A percentile compares a stretch with the other conserved stretches of the same genome.
Evolutionary conservation across 73 alveolate species (phyloP).

Genomic region (Uronychia binucleata): DNA sequence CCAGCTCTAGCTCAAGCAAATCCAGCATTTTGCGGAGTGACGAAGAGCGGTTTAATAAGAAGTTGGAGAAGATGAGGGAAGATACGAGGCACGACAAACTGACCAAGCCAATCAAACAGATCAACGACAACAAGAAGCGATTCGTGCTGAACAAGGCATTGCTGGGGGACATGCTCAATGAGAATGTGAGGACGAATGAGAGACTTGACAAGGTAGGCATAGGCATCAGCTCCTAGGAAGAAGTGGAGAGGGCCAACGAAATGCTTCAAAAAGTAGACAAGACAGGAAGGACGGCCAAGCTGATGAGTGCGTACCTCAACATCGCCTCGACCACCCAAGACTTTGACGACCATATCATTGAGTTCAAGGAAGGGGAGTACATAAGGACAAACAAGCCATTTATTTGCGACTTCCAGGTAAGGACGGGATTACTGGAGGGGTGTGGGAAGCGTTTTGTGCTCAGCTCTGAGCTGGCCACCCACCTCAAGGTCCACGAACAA

Average conservation of each 20-base stretch:
- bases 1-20: not conserved
- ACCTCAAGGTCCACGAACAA: not conserved
- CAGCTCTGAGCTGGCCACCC: not conserved
- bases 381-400: not conserved
- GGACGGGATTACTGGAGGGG: not conserved
- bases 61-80: conserved; percentile 2
- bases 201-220: not conserved
- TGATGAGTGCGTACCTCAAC: not conserved
- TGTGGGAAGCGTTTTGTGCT: not conserved
- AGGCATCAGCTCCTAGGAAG: not conserved
- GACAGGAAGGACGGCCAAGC: not conserved
- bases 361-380: not conserved
- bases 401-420: not conserved
- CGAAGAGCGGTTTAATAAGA: not conserved
- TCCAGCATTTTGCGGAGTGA: not conserved
- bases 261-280: not conserved
- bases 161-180: conserved; percentile 1
- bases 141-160: not conserved
- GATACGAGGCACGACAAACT: not conserved
- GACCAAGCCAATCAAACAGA: not conserved
- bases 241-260: not conserved
- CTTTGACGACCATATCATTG: not conserved
- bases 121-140: not conserved
- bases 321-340: not conserved
- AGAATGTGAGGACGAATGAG: not conserved